Evolutionary conservation across 345 rosid species (phyloP), one percentile per base, ranked within the genome.

Genomic region (Melaleuca quinquenervia): DNA sequence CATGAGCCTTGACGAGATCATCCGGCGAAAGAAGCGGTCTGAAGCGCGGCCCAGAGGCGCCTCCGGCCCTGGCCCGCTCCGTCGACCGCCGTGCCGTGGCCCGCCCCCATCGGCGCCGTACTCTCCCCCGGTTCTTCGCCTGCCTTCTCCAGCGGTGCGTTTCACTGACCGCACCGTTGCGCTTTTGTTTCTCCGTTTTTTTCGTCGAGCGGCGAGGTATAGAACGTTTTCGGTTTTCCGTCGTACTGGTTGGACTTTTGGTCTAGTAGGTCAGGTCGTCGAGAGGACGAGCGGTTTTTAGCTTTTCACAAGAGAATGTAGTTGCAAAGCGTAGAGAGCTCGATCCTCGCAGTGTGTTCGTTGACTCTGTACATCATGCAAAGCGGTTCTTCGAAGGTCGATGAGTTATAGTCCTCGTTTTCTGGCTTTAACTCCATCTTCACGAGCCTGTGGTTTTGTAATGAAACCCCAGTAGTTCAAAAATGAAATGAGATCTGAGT

Each of bases 1-100:
- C 82, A 88, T 91, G 93, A 88, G 93, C 44, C 94, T 93, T 84
- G 95, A 93, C 64, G 94, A 93, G 24, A 90, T 93, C 88, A 90
- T 92, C 87, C 90, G 87, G 82, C 88, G 53, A 74, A 91, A 87
- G 80, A 84, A 32, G 82, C 86, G 90, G 86, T 82, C 87, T 29
- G 90, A 88, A 4, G 76, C 56, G 45, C 86, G 4, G n/a, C 50
- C 64, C 84, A 21, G 29, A 11, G 41, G 27, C 26, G 15, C 32
- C 74, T 50, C 60, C 21, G 52, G 32, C 20, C 29, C 50, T 3
- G 87, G 84, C 54, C 87, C 84, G 29, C 24, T 78, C 56, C 84
- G 78, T 24, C 53, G 80, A 5, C 36, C 24, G 44, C 62, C 76
- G 16, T 62, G 51, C 60, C 93, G 92, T 16, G 82, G 55, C 60